Base-by-base conservation (phyloP, 2,329 filamentous ascomycete species). In the Diaporthe citri region DNA sequence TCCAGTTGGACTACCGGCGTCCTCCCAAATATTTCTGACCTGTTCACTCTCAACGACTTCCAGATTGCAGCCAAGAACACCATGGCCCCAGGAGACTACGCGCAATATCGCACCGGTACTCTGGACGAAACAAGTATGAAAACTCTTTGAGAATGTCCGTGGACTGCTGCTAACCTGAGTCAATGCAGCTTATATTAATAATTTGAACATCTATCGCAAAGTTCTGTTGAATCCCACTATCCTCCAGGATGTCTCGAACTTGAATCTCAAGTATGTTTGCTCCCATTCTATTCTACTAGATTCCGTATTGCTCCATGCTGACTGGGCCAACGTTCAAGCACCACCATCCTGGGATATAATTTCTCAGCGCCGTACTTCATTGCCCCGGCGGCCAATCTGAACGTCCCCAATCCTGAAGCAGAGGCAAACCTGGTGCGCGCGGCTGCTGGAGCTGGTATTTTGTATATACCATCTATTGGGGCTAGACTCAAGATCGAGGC, bases 61-160 rank as follows among this genome's bases (percentile, higher is more conserved):
- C 55, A 57, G 17, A 57, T 57, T 34, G 55, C 55, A 17, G 55
- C 55, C 55, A 57, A 57, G 15, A 57, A 57, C 7, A 34, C 28
- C 15, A 28, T 57, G 25, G 55, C 25, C 8, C 55, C 55, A 34
- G 25, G 25, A 20, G 55, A 57, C 15, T 57, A 57, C 28, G 55
- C 55, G 3, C 28, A 57, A 7, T 57, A 57, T 22, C 25, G 55
- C 25, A 31, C 55, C 25, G 55, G 25, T 36, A 17, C 55, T 57
- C 55, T 57, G 28, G 55, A 57, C 28, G 55, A 57, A 20, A 57
- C 28, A 20, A 57, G 55, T 57, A 57, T 34, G 55, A 51, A 51
- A 0, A 6, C 22, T 51, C 22, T 6, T 12, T 25, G 48, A 13
- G n/a, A 51, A 51, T 51, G 22, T 51, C 9, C 25, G 48, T n/a